Evolutionary conservation across 2,329 filamentous ascomycete species (phyloP).

Genomic region (Pyricularia pennisetigena): DNA sequence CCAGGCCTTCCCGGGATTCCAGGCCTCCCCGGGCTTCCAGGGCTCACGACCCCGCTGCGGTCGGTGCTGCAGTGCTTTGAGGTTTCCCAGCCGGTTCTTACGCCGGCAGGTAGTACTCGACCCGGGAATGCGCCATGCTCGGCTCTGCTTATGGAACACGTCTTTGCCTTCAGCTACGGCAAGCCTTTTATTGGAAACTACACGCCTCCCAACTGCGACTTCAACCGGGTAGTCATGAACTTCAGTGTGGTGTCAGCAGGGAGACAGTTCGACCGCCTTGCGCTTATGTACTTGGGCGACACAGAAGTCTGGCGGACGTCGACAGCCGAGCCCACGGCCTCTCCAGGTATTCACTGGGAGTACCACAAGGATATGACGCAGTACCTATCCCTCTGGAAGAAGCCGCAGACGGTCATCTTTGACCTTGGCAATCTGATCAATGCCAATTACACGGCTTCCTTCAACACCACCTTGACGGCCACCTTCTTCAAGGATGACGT

Average conservation of each 20-base stretch:
- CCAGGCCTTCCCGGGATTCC: neutral
- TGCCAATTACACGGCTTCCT: conserved; percentile 60
- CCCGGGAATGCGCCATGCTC: conserved; percentile 29
- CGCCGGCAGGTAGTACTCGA: conserved; percentile 20
- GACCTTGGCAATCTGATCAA: conserved; percentile 68
- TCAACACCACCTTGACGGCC: conserved; percentile 65
- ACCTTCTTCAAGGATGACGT: conserved; percentile 52
- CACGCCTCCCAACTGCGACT: conserved; percentile 55
- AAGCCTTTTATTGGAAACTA: conserved; percentile 61
- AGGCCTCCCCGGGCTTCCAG: neutral
- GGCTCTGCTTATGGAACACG: conserved; percentile 56
- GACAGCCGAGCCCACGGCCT: conserved; percentile 63
- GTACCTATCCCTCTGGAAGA: conserved; percentile 58
- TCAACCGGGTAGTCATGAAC: conserved; percentile 67
- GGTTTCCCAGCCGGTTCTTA: conserved; percentile 56
- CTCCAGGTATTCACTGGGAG: conserved; percentile 62
- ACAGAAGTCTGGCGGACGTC: conserved; percentile 77
- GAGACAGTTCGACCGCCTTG: conserved; percentile 68
- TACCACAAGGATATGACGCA: conserved; percentile 72
- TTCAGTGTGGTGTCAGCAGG: conserved; percentile 64
- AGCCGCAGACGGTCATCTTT: conserved; percentile 66
- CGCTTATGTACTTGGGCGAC: conserved; percentile 65
- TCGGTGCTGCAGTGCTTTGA: conserved; percentile 53
- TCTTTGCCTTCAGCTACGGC: conserved; percentile 66
- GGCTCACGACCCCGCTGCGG: neutral